Evolutionary conservation across 495 filamentous ascomycete species (phyloP), one percentile per base, ranked within the genome.

Genomic region (Patellaria atrata): DNA sequence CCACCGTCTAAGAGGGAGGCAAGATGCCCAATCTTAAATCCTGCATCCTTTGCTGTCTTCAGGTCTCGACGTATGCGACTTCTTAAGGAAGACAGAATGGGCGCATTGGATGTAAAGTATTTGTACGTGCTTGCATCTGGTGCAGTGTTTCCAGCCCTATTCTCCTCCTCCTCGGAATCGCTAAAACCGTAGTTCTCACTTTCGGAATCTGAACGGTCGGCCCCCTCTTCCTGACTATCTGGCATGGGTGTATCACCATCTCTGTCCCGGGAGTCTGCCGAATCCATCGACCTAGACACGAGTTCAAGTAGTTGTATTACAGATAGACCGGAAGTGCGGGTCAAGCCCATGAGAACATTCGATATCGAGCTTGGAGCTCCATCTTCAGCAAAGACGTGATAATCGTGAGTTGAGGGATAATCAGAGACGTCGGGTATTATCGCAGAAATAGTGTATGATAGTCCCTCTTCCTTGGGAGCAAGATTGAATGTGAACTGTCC

Each of bases 21-120:
- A 5, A 79, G 48, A 22, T 70, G 60, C 3, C 81, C 82, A n/a
- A 84, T 62, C 35, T 70, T 80, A 56, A 84, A 87, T 0, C 83
- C 85, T 10, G 78, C 73, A 2, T 60, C 34, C 44, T 72, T 76
- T 4, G 62, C 74, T 4, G 47, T 47, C 26, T 57, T 60, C 3
- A 94, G 62, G 54, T 94, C 86, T 5, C 48, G 47, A 20, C 67
- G 67, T 12, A 91, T 59, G 20, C 65, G 57, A 19, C 35, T 27
- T 17, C 50, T 30, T 21, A 43, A 44, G 16, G 19, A 19, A 12
- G 42, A 43, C 11, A 44, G 34, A 10, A 35, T 26, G 23, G 43
- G 33, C 4, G 40, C 35, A 17, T 24, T 8, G 33, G 25, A 21
- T 21, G 11, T 10, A n/a, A n/a, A 2, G 13, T 3, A 3, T 38